Evolutionary conservation across 306 rosid genomes (phyloP).

Genomic region (Canavalia gladiata): DNA sequence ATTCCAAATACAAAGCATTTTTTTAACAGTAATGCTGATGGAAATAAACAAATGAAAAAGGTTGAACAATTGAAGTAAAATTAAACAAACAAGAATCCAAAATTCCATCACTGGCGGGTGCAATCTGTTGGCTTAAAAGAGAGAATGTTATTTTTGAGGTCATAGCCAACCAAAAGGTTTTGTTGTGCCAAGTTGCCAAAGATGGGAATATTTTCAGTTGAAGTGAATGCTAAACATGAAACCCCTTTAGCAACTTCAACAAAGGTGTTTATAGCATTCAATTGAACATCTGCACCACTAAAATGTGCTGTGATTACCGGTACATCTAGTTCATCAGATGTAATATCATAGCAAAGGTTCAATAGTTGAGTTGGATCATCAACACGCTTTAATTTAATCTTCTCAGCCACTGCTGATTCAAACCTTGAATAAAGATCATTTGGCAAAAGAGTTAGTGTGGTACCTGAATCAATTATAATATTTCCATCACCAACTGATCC

Average conservation of each 20-base stretch:
- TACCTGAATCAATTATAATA: conserved; percentile 57
- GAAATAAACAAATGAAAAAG: too few species aligned
- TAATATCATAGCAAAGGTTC: conserved; percentile 46
- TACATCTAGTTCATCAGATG: neutral
- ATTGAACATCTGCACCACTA: conserved; percentile 48
- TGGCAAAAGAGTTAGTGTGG: conserved; percentile 45
- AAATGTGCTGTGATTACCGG: conserved; percentile 55
- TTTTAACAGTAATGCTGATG: too few species aligned
- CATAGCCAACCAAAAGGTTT: conserved; percentile 70
- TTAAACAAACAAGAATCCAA: neutral
- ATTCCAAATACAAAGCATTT: too few species aligned
- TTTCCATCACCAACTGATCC: conserved; percentile 19
- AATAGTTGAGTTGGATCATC: neutral
- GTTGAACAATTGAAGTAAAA: too few species aligned
- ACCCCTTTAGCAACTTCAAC: neutral
- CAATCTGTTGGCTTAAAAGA: conserved; percentile 64
- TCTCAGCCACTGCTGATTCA: conserved; percentile 37
- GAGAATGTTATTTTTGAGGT: conserved; percentile 24
- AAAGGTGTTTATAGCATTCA: conserved; percentile 51
- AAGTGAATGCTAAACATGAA: conserved; percentile 57
- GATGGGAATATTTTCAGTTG: neutral
- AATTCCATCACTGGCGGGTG: neutral
- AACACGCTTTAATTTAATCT: neutral
- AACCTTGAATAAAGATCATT: conserved; percentile 5
- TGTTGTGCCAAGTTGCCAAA: conserved; percentile 67